A percentile compares a stretch with the other conserved stretches of the same genome.
Conservation (phyloP, 192 early-diverging fungal genomes). For the Backusella australiensis region DNA sequence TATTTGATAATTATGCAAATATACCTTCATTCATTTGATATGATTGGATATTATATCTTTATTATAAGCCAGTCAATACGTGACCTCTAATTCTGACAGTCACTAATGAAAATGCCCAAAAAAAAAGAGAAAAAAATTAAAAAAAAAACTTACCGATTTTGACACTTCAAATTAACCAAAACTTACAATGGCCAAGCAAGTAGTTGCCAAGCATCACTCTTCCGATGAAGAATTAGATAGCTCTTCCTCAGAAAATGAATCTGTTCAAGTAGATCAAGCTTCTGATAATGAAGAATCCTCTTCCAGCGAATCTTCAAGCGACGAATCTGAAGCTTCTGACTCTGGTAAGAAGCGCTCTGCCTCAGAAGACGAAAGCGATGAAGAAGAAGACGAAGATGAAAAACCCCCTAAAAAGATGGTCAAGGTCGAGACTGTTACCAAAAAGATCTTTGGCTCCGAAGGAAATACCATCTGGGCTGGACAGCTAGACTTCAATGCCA, state of each 20-base stretch:
- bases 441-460: conserved; percentile 16
- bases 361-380: background rate
- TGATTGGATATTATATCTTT: background rate
- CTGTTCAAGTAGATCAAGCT: background rate
- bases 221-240: conserved; percentile 1
- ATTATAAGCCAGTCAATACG: background rate
- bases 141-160: background rate
- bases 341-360: background rate
- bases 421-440: conserved; percentile 41
- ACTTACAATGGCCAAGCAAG: background rate
- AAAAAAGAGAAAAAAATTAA: background rate
- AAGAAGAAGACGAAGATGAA: conserved; percentile 36
- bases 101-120: background rate
- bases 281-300: conserved; percentile 12
- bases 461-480: conserved; percentile 68
- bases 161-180: background rate
- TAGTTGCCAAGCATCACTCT: background rate
- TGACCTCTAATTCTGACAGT: background rate
- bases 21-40: background rate
- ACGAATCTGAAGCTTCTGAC: background rate
- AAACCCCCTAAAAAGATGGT: conserved; percentile 47
- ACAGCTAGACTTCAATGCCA: conserved; percentile 68
- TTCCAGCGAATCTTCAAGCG: background rate
- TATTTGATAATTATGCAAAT: background rate
- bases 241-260: background rate